These are phyloP conservation scores for Fusarium sp. DNA, from an alignment of 2,329 filamentous ascomycete genomes.

Conservation along the genomic window DNA sequence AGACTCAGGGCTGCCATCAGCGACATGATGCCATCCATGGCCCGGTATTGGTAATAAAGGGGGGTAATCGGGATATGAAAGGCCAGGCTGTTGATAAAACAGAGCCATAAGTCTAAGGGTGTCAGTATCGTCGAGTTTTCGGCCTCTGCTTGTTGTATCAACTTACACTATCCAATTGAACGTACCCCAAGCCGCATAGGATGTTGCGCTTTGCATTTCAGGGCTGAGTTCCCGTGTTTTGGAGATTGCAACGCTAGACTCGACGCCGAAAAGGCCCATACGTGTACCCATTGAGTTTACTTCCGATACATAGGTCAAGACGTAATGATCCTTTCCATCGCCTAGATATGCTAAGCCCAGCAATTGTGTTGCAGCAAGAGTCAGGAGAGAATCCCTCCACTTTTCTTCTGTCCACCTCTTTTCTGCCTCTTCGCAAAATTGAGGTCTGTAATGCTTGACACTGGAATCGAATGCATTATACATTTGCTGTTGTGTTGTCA, in stretches of 20 bases:
- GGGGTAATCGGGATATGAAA: conserved; percentile 39
- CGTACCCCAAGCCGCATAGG: conserved; percentile 50
- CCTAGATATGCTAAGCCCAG: conserved; percentile 54
- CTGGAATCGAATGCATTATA: conserved; percentile 9
- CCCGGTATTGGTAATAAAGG: conserved; percentile 45
- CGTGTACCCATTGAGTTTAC: conserved; percentile 51
- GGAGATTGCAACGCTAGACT: conserved; percentile 11
- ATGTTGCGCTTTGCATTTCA: conserved; percentile 29
- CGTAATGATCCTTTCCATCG: conserved; percentile 54
- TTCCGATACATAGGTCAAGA: conserved; percentile 51
- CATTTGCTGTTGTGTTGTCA: conserved; percentile 31
- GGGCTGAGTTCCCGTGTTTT: conserved; percentile 17
- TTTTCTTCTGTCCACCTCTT: conserved; percentile 22
- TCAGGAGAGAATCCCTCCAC: conserved; percentile 31
- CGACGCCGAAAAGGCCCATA: conserved; percentile 51
- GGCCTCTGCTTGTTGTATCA: background rate
- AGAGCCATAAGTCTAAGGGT: conserved; percentile 28
- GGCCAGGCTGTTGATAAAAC: conserved; percentile 47
- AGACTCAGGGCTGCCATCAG: background rate
- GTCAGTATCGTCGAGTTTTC: background rate
- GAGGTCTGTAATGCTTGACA: background rate
- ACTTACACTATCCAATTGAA: conserved; percentile 59
- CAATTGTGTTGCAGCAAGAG: conserved; percentile 53
- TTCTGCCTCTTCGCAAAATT: conserved; percentile 32
- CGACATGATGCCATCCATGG: conserved; percentile 9